Percentiles rank a stretch among this genome's conserved stretches.
These are phyloP conservation scores for Setaria viridis DNA, from an alignment of 202 grass and related monocot species.

Conservation along the genomic window DNA sequence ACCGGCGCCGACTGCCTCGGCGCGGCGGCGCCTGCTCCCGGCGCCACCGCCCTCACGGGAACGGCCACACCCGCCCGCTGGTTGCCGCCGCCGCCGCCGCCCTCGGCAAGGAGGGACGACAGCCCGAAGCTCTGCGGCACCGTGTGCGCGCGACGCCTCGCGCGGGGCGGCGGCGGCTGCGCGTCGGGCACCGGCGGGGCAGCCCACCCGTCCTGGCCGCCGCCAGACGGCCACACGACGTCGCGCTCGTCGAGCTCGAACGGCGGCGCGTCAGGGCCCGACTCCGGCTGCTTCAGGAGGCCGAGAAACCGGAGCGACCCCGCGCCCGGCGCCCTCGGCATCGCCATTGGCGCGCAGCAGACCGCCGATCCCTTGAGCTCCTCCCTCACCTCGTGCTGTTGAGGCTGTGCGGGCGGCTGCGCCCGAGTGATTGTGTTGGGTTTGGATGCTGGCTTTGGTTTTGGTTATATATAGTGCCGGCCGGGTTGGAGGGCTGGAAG, in stretches of 20 bases:
- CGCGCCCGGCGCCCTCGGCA: constrained; percentile 29
- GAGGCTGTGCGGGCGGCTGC: neutral
- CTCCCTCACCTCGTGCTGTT: no score
- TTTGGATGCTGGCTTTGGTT: constrained; percentile 34
- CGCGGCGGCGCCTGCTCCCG: constrained; percentile 12
- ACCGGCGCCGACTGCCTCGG: constrained; percentile 70
- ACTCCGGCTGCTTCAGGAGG: constrained; percentile 67
- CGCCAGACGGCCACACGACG: constrained; percentile 68
- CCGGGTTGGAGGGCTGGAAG: neutral
- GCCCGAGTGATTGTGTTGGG: constrained; percentile 29
- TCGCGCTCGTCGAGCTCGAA: constrained; percentile 86
- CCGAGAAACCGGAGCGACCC: constrained; percentile 67
- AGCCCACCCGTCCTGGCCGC: neutral
- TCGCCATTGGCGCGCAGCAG: constrained; percentile 34
- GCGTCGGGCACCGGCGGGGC: neutral
- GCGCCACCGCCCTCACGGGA: constrained; percentile 23
- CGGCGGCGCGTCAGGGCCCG: neutral
- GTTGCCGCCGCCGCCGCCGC: neutral
- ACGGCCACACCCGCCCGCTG: constrained; percentile 40
- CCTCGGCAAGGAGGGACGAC: constrained; percentile 50
- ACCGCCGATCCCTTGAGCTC: no score
- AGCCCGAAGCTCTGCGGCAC: constrained; percentile 65
- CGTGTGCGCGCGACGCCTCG: neutral
- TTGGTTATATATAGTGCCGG: constrained; percentile 22
- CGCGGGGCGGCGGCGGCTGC: neutral